Evolutionary conservation across 2,329 filamentous ascomycete species (phyloP).

Genomic region (Cryphonectria nitschkei): DNA sequence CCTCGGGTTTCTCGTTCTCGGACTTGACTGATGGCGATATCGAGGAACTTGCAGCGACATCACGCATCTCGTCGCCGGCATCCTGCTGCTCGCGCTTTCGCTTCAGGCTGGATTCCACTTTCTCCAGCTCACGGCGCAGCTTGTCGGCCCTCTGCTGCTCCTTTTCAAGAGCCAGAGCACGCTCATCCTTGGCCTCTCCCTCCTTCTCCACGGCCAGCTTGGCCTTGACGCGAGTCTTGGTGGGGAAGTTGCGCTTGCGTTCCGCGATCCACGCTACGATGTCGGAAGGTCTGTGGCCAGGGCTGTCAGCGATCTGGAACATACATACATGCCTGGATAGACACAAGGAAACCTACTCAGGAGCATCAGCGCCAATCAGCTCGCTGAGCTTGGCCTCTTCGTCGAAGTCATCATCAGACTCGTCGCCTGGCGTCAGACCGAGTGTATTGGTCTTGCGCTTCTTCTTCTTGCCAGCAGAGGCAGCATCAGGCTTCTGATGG

Average conservation of each 20-base stretch:
- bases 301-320: constrained; percentile 27
- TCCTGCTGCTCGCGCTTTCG: constrained; percentile 70
- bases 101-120: constrained; percentile 72
- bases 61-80: constrained; percentile 68
- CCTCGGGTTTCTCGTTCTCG: constrained; percentile 63
- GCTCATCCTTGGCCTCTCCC: constrained; percentile 51
- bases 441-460: constrained; percentile 73
- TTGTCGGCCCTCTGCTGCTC: constrained; percentile 62
- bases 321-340: constrained; percentile 15
- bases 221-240: constrained; percentile 68
- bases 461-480: constrained; percentile 64
- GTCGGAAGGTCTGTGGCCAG: constrained; percentile 61
- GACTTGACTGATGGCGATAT: constrained; percentile 49
- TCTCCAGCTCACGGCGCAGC: constrained; percentile 66
- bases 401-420: constrained; percentile 70
- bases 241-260: constrained; percentile 79
- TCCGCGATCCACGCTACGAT: constrained; percentile 81
- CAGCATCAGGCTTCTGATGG: constrained; percentile 57
- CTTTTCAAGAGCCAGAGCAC: constrained; percentile 54
- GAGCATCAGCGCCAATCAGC: constrained; percentile 58
- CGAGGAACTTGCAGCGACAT: constrained; percentile 44
- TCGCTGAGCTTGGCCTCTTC: constrained; percentile 66
- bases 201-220: constrained; percentile 59
- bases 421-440: constrained; percentile 69
- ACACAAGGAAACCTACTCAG: constrained; percentile 50